phyloP scores from a whole-genome alignment of 2,329 filamentous ascomycete genomes.

The Hirsutella rhossiliensis region DNA sequence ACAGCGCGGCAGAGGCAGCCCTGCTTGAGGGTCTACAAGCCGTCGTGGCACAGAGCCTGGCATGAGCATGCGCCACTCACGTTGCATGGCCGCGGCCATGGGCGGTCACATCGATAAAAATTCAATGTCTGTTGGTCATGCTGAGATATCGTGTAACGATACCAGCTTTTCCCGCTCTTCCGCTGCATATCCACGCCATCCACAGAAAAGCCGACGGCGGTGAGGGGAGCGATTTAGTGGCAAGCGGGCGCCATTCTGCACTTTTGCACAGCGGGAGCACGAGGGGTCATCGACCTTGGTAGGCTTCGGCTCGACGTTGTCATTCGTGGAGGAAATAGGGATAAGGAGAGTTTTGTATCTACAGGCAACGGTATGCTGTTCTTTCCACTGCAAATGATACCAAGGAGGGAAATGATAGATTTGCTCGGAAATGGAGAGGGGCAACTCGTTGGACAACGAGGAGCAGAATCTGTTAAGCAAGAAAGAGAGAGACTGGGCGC shows the following conservation, averaged over 20 bases:
- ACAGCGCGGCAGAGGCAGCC: slow-evolving; percentile 21
- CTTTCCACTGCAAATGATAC: neutral
- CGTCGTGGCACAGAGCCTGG: slow-evolving; percentile 16
- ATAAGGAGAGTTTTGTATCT: neutral
- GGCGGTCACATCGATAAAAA: neutral
- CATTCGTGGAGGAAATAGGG: neutral
- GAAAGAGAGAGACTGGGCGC: too few relatives aligned
- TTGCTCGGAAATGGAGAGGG: neutral
- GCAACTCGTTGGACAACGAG: neutral
- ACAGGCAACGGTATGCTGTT: neutral
- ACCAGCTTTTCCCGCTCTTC: neutral
- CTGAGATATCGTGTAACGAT: neutral
- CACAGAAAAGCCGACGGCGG: too few relatives aligned
- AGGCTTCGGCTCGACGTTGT: neutral
- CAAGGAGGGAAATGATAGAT: neutral
- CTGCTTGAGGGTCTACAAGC: slow-evolving; percentile 22
- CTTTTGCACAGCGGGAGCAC: neutral
- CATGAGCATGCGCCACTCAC: slow-evolving; percentile 3
- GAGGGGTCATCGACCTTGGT: neutral
- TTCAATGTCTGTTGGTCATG: neutral
- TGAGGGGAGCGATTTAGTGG: neutral
- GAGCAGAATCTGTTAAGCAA: neutral
- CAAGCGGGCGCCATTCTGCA: neutral
- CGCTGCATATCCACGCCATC: too few relatives aligned
- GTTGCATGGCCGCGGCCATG: neutral